Evolutionary conservation across 163 green algal species (phyloP).

Genomic region (Scenedesmus sp.): DNA sequence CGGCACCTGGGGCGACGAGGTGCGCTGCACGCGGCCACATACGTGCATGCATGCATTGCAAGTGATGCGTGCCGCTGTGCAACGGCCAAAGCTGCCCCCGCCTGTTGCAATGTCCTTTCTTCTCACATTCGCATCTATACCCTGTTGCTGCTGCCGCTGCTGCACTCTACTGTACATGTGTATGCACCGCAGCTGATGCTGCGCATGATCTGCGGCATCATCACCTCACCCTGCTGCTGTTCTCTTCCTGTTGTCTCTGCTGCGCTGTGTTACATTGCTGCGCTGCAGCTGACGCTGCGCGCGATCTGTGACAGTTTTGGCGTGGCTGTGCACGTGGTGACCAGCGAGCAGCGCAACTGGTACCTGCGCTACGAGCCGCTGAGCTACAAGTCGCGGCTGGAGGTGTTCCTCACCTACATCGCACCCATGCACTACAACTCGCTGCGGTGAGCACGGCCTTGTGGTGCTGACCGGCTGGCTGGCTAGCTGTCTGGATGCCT

Average conservation of each 20-base stretch:
- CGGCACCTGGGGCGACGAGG: conserved; percentile 65
- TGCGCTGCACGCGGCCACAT: background rate
- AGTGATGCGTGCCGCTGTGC: background rate
- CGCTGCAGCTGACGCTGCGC: conserved; percentile 59
- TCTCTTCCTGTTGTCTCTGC: background rate
- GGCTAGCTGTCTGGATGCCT: no score
- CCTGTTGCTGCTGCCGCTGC: background rate
- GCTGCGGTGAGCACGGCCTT: conserved; percentile 57
- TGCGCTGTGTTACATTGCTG: background rate
- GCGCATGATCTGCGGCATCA: conserved; percentile 69
- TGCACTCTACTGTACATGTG: background rate
- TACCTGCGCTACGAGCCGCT: conserved; percentile 60
- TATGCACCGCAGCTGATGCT: conserved; percentile 53
- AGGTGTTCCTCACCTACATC: conserved; percentile 87
- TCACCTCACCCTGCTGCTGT: background rate
- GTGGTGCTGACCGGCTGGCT: no score
- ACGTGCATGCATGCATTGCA: background rate
- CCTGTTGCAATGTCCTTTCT: background rate
- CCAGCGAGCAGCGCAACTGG: conserved; percentile 74
- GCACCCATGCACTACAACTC: conserved; percentile 86
- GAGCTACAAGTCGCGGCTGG: conserved; percentile 56
- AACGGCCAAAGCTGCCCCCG: background rate
- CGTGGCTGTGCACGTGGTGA: conserved; percentile 79
- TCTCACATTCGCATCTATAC: no score
- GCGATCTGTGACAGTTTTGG: conserved; percentile 72